Base-by-base conservation (phyloP, 2,329 filamentous ascomycete genomes). In the Thielaviopsis ethacetica region DNA sequence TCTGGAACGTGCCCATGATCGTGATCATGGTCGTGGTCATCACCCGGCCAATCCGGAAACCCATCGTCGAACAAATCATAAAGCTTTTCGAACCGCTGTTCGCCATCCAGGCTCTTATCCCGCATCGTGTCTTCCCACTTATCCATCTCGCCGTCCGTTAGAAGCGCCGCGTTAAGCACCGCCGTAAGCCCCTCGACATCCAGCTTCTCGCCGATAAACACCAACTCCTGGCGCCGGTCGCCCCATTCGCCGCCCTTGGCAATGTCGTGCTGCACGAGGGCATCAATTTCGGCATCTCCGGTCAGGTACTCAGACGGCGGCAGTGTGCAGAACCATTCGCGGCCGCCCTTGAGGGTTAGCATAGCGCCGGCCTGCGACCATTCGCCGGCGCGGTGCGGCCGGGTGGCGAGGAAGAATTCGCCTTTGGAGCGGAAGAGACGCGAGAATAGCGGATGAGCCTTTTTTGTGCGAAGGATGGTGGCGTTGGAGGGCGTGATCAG, bases 201-300 rank as follows among this genome's bases (percentile, higher is more conserved):
- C 15, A 88, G 72, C 5, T 75, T 74, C 67, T 87, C 83, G 0
- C 85, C 85, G 60, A 89, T 88, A 62, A 88, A 85, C 2, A 88
- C 85, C 6, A 88, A 67, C 67, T 88, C 85, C 66, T 88, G 84
- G 1, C 84, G 73, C 1, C 84, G 74, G 63, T 88, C 85, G 0
- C 83, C 84, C 82, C 83, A 88, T 61, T 80, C 75, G 0, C 78
- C 79, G 5, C 77, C 76, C 26, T 76, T 75, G 6, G 71, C 65
- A 22, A 80, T 74, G 63, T 80, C 76, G 59, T 77, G 72, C 50
- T 69, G 65, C 13, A 79, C 73, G 0, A 78, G 75, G 6, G 71
- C 70, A 38, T 79, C 72, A 0, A 77, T 73, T n/a, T 73, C 68
- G 0, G 69, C 67, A 57, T 80, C 71, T 54, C 76, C 71, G 0